Base-by-base conservation (phyloP, 331 rosid genomes). In the Telfairia occidentalis region DNA sequence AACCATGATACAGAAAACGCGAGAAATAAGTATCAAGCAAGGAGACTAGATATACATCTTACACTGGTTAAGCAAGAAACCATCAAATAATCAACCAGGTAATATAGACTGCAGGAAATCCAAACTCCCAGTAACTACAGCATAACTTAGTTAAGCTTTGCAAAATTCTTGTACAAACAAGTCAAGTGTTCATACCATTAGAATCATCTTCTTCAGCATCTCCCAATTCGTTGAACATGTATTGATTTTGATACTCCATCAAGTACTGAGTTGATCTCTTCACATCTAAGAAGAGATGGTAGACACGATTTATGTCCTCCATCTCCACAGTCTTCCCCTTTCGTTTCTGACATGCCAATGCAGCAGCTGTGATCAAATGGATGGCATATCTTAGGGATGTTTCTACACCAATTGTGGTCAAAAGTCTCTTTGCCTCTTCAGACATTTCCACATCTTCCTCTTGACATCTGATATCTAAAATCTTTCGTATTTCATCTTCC, bases 371-470 rank as follows among this genome's bases (percentile, higher is more conserved):
- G 72, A 95, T 95, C 75, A 95, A 90, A 85, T 95, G 95, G 66
- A 95, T 95, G 34, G 99, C 96, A 83, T 95, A 95, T 79, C 99
- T 87, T 79, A 95, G 80, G 8, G 99, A 92, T 75, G 99, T 86
- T 78, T 95, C 97, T 9, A 85, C 93, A 9, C 97, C 99, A 77
- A 92, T 95, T 81, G 90, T 95, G 71, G 99, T 95, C 84, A 95
- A 76, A 80, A 95, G 81, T 37, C 71, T 79, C 85, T 85, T 91
- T 34, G 97, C 99, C 46, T 86, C 92, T 70, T 95, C 97, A 15
- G 90, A 82, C 99, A 92, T 92, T 73, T 95, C 97, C 54, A 92
- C 92, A n/a, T 95, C 99, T 85, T 95, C 99, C 85, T 95, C 99
- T 76, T 90, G 92, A 84, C 86, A 85, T 77, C 97, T 91, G 82